Base-by-base conservation (phyloP, 2,329 filamentous ascomycete genomes). In the Colletotrichum limetticola region DNA sequence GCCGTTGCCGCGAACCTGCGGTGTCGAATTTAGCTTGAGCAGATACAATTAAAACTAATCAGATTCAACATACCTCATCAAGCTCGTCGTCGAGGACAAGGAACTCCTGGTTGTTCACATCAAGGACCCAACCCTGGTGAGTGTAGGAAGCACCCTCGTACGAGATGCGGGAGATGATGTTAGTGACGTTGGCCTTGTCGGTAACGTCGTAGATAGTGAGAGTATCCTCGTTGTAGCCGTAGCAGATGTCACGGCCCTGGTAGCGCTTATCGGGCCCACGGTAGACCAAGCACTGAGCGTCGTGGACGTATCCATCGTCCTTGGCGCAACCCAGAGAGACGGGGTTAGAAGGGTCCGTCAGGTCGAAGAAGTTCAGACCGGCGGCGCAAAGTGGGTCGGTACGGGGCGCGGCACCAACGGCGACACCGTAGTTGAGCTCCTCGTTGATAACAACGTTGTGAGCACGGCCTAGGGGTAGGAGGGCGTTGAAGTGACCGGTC, bases 301-400 rank as follows among this genome's bases (percentile, higher is more conserved):
- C 89, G 76, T 91, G 89, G 2, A 91, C 89, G 65, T 91, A 91
- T 1, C 89, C 89, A 68, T 91, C 89, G 1, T 83, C 79, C 14
- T 82, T 82, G 9, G 86, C 87, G 72, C 89, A 91, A 11, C 89
- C 89, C 12, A 88, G 84, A 24, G 82, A 85, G 26, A 80, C 85
- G 0, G 89, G 89, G 35, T 89, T 88, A 3, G 85, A 78, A 1
- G 88, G 88, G 71, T 91, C 84, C 0, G 83, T 84, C 24, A 91
- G 83, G 77, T 91, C 87, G 71, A 91, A 87, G 79, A 90, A 90
- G 78, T 88, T 88, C 30, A 91, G 83, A 7, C 89, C 89, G 5
- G 84, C 83, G 3, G 79, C 79, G 80, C 88, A 90, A 28, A 80
- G 79, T 77, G 80, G 77, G 22, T 73, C 76, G 55, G 52, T 57